These are phyloP conservation scores for Akanthomyces dipterigenus DNA, from an alignment of 2,329 filamentous ascomycete species.

Conservation along the genomic window DNA sequence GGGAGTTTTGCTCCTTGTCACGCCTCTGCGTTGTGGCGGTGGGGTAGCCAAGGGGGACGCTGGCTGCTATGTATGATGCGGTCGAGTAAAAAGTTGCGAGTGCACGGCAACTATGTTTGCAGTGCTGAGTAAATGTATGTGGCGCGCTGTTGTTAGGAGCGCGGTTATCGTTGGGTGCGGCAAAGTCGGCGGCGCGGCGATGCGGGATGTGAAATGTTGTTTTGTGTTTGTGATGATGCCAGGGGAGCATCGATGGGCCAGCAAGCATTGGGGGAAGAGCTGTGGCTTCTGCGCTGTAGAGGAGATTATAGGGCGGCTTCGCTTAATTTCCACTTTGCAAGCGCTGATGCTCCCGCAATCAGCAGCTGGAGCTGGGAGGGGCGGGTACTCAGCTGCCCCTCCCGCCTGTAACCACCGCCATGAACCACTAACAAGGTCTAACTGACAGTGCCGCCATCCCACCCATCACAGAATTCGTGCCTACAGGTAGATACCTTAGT, in stretches of 20 bases:
- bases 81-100: neutral
- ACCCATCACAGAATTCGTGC: too few relatives aligned
- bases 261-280: neutral
- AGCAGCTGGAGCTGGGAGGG: neutral
- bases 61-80: neutral
- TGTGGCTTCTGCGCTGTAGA: neutral
- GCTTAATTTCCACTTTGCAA: constrained; percentile 11
- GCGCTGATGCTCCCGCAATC: neutral
- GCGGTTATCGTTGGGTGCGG: neutral
- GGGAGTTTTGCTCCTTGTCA: constrained; percentile 8
- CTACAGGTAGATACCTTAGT: too few relatives aligned
- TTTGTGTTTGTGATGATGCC: constrained; percentile 12
- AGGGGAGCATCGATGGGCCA: neutral
- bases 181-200: neutral
- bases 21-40: constrained; percentile 11
- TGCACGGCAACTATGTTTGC: neutral
- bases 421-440: neutral
- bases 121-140: neutral
- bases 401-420: neutral
- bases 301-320: constrained; percentile 9
- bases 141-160: neutral
- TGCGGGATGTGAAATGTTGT: constrained; percentile 4
- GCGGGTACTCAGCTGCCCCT: neutral
- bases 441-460: too few relatives aligned
- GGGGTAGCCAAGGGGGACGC: constrained; percentile 10